Percentiles rank a stretch among this genome's conserved stretches.
Evolutionary conservation across 139 green algal genomes (phyloP).

Genomic region (Chlamydomonas sp.): DNA sequence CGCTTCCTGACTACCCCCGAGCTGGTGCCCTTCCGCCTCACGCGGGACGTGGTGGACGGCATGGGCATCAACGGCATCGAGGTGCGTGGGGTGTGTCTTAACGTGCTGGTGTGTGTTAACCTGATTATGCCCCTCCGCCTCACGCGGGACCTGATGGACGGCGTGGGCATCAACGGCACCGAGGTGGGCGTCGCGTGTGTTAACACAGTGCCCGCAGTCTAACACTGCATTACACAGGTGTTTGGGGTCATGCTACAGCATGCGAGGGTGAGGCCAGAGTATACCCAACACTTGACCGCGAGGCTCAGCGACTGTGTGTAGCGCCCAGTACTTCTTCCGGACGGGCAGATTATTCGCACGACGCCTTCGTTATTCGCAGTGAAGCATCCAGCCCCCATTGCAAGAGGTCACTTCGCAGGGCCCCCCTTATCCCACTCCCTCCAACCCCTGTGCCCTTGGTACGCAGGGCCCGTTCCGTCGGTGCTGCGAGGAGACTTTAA

Average conservation of each 20-base stretch:
- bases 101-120: background rate
- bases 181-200: constrained; percentile 55
- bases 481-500: constrained; percentile 89
- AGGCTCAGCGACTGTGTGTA: too few species aligned
- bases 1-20: constrained; percentile 91
- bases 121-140: constrained; percentile 91
- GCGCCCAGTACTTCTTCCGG: too few species aligned
- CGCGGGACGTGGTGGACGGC: constrained; percentile 93
- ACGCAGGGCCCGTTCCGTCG: constrained; percentile 84
- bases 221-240: too few species aligned
- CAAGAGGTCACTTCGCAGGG: background rate
- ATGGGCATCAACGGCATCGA: constrained; percentile 91
- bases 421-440: background rate
- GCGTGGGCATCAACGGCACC: constrained; percentile 86
- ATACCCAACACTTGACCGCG: too few species aligned
- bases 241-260: too few species aligned
- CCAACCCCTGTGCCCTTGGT: background rate
- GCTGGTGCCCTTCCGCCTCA: constrained; percentile 96
- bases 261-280: too few species aligned
- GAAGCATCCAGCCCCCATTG: background rate
- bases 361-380: too few species aligned
- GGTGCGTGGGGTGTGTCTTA: background rate
- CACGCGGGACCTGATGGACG: constrained; percentile 92
- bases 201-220: too few species aligned
- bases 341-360: too few species aligned